Evolutionary conservation across 1,139 yeast species (phyloP).

Genomic region (Pichia sp.): DNA sequence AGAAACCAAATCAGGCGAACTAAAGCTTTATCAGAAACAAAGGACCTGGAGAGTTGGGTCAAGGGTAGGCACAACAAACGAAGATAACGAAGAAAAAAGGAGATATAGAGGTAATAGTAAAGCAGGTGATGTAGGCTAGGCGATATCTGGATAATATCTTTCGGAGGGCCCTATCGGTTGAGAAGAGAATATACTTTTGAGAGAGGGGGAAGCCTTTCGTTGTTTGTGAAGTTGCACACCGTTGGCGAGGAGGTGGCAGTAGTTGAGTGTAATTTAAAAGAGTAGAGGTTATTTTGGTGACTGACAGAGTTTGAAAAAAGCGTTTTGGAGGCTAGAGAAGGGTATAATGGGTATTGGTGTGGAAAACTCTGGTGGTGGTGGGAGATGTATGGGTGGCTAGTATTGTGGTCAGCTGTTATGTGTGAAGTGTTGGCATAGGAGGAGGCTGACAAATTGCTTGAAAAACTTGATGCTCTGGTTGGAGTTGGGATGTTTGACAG

Average conservation of each 20-base stretch:
- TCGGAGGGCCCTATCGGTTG: not conserved
- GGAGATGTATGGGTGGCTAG: not conserved
- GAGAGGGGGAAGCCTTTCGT: constrained; percentile 7
- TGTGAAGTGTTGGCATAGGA: not conserved
- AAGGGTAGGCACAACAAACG: too few relatives aligned
- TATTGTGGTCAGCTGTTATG: not conserved
- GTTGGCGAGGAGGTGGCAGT: not conserved
- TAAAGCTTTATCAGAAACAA: too few relatives aligned
- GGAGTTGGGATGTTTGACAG: not conserved
- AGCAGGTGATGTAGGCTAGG: too few relatives aligned
- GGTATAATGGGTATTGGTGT: not conserved
- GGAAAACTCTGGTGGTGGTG: not conserved
- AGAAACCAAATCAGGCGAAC: too few relatives aligned
- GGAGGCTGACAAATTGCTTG: not conserved
- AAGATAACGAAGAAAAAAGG: too few relatives aligned
- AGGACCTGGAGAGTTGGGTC: too few relatives aligned
- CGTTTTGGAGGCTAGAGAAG: not conserved
- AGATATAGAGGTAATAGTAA: too few relatives aligned
- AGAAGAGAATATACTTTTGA: constrained; percentile 11
- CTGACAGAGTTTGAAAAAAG: not conserved
- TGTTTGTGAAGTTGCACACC: not conserved
- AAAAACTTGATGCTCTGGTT: constrained; percentile 6
- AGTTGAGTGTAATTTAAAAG: not conserved
- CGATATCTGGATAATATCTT: too few relatives aligned
- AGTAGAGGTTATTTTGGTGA: not conserved